Percentiles rank a stretch among this genome's conserved stretches.
Evolutionary conservation across 768 basidiomycete genomes (phyloP).

Genomic region (Xanthoconium purpureum): DNA sequence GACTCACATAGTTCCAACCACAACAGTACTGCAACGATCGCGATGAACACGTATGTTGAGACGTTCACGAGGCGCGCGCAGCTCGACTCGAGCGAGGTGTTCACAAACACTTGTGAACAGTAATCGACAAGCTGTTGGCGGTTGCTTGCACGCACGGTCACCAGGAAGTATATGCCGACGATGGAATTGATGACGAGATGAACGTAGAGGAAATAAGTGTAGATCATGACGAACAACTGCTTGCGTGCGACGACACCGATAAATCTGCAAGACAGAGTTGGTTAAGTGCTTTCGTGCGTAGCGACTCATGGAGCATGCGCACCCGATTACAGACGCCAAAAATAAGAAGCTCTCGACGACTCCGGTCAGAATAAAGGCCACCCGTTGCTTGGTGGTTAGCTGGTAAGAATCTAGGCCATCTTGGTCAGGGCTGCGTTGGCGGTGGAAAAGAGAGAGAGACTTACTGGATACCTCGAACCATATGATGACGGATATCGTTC

Average conservation of each 20-base stretch:
- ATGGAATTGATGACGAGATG: constrained; percentile 56
- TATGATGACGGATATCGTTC: constrained; percentile 47
- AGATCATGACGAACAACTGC: constrained; percentile 54
- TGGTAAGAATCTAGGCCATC: constrained; percentile 34
- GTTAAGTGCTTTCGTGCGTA: background rate
- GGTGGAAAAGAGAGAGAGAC: constrained; percentile 20
- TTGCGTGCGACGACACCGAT: constrained; percentile 63
- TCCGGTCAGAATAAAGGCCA: constrained; percentile 48
- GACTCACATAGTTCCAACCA: constrained; percentile 57
- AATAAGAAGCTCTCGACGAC: constrained; percentile 54
- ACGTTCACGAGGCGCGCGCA: constrained; percentile 44
- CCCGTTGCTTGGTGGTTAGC: constrained; percentile 28
- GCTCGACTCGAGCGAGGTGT: constrained; percentile 40
- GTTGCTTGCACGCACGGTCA: constrained; percentile 45
- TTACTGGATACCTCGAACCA: constrained; percentile 64
- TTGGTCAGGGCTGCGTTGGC: background rate
- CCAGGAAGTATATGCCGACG: constrained; percentile 51
- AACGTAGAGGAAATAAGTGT: constrained; percentile 53
- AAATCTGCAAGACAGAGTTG: constrained; percentile 39
- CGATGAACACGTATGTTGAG: constrained; percentile 46
- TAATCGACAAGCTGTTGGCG: constrained; percentile 39
- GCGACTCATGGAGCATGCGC: background rate
- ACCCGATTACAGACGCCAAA: constrained; percentile 57
- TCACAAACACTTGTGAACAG: constrained; percentile 45
- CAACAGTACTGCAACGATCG: constrained; percentile 43